Evolutionary conservation across 257 asterid genomes (phyloP), one percentile per base, ranked within the genome.

Genomic region (Penstemon eatonii): DNA sequence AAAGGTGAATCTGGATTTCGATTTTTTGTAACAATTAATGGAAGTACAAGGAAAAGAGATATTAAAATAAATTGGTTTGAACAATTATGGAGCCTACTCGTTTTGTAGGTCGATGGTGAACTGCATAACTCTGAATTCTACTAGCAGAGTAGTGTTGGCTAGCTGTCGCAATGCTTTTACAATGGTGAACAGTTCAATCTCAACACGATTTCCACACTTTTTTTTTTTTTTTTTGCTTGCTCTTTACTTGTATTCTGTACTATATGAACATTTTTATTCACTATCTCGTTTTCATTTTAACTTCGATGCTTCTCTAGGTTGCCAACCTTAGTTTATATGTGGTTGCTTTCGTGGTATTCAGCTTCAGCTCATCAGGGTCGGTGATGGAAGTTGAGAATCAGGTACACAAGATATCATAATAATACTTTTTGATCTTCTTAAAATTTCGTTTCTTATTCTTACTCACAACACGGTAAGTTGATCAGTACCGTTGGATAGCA

Each of bases 81-180:
- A 25, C 6, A 38, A 56, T 55, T 43, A n/a, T 49, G 36, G 65
- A 25, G 43, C 33, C 36, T 62, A 8, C 54, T 61, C 37, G 8
- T 78, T 52, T 60, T 80, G 75, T 67, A 92, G 98, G 98, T 89
- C 98, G 4, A 89, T 92, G 98, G 97, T 92, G 86, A 92, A 89
- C 83, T 92, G 97, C 90, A 92, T 92, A 67, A 89, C 97, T 60
- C 79, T 92, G 78, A 87, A 87, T 59, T 86, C 98, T 12, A 80
- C 97, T 6, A 92, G 93, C 88, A 82, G 97, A 85, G 97, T 86
- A 64, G 96, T 86, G 10, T 74, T 92, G 82, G 80, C 97, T n/a
- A 92, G 98, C 86, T 87, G 97, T 67, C 92, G 98, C 59, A 92
- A 92, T 80, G 96, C 98, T 57, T 89, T 86, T 73, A 83, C 97